These are phyloP conservation scores for Quercus rubra DNA, from an alignment of 306 rosid genomes.

Conservation along the genomic window DNA sequence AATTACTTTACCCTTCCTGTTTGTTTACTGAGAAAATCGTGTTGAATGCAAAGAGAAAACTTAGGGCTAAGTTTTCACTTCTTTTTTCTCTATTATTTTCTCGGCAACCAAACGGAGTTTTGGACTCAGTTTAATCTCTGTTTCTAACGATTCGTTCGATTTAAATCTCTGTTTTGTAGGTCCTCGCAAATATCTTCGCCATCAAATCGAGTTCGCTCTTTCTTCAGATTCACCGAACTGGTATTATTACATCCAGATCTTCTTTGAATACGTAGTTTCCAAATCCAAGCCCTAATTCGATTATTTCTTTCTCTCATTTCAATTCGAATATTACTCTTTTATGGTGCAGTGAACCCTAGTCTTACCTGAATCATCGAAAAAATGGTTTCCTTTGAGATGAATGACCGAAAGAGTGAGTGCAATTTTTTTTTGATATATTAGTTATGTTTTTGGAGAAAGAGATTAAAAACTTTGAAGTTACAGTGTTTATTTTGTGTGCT, in stretches of 20 bases:
- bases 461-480: not conserved
- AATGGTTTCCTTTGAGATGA: conserved; percentile 97
- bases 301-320: not conserved
- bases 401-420: conserved; percentile 89
- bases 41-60: not conserved
- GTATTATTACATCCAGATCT: not conserved
- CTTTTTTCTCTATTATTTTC: not conserved
- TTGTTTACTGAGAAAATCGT: conserved; percentile 2
- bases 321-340: conserved; percentile 10
- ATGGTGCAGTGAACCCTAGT: conserved; percentile 41
- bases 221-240: conserved; percentile 4
- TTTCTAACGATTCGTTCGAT: not conserved
- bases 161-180: conserved; percentile 3
- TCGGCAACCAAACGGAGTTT: not conserved
- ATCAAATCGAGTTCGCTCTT: not conserved
- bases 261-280: not conserved
- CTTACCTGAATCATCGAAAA: conserved; percentile 20
- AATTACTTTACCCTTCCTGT: not conserved
- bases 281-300: not conserved
- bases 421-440: not conserved
- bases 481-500: not conserved
- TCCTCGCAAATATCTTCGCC: conserved; percentile 6
- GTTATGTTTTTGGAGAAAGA: not conserved
- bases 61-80: not conserved
- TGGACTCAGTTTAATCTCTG: not conserved